Evolutionary conservation across 169 alveolate genomes (phyloP).

Genomic region (Besnoitia besnoiti): DNA sequence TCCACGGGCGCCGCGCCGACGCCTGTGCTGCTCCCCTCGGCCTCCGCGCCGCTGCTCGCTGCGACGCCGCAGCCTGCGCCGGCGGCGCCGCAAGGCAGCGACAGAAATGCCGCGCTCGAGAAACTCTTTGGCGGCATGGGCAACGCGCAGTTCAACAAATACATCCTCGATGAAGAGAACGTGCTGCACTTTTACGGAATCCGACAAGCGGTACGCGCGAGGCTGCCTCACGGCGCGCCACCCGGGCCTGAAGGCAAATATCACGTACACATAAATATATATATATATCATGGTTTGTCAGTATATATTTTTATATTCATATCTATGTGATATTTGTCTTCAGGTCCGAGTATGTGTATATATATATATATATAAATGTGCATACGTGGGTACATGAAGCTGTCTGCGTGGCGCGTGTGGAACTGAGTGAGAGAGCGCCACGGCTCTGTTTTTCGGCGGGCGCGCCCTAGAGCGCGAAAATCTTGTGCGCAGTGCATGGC

Average conservation of each 20-base stretch:
- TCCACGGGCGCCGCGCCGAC: neutral
- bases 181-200: conserved; percentile 64
- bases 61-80: neutral
- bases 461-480: no score
- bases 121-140: conserved; percentile 51
- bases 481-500: no score
- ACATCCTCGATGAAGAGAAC: conserved; percentile 55
- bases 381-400: no score
- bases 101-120: neutral
- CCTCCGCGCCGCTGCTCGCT: neutral
- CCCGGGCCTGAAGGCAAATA: neutral
- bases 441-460: no score
- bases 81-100: neutral
- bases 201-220: conserved; percentile 52
- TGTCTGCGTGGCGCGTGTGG: no score
- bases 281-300: no score
- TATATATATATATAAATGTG: no score
- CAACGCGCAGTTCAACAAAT: conserved; percentile 45
- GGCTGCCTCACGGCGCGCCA: neutral
- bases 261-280: no score
- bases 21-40: neutral
- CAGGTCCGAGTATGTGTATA: no score
- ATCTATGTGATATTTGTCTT: no score
- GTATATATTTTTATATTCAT: no score
- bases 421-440: no score